Base-by-base conservation (phyloP, 1,284 basidiomycete genomes). In the Pholiota adiposa region DNA sequence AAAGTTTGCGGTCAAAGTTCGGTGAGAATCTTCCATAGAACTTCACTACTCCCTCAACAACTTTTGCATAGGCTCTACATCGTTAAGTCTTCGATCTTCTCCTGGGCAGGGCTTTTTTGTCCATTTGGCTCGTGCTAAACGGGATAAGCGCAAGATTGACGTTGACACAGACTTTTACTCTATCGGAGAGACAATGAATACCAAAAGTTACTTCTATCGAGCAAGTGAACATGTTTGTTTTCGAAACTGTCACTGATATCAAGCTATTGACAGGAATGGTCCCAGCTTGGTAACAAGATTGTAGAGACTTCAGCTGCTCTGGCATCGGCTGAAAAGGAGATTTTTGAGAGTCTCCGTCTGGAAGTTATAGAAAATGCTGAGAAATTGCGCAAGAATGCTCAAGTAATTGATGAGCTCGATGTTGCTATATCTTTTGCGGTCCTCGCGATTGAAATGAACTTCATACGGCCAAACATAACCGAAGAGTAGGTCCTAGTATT, bases 341-440 rank as follows among this genome's bases (percentile, higher is more conserved):
- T 90, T 0, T 92, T 95, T 66, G 84, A 87, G 53, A 72, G 74
- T 0, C 74, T 96, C 40, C 85, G 91, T 21, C 73, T 79, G 27
- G 88, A 93, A 75, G 92, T 95, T 34, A 88, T 83, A 59, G 77
- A 77, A 21, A 78, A 85, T 60, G 80, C 85, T 6, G 67, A 76
- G 4, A 74, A 78, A 21, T 75, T 97, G 16, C 84, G 91, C 48
- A 78, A 81, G 14, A 98, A 97, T 69, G 89, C 94, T 2, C 83
- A 86, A 16, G 81, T 96, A 38, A 76, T 96, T 14, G 94, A 97
- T 69, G 96, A 99, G 73, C 75, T 98, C 5, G 97, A 99, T 70
- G 88, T 98, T 6, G 83, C 88, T 0, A 73, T 94, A 1, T 86
- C 88, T 0, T 97, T 97, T 68, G 91, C 96, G 1, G 86, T 85